Evolutionary conservation across 257 asterid species (phyloP).

Genomic region (Striga asiatica): DNA sequence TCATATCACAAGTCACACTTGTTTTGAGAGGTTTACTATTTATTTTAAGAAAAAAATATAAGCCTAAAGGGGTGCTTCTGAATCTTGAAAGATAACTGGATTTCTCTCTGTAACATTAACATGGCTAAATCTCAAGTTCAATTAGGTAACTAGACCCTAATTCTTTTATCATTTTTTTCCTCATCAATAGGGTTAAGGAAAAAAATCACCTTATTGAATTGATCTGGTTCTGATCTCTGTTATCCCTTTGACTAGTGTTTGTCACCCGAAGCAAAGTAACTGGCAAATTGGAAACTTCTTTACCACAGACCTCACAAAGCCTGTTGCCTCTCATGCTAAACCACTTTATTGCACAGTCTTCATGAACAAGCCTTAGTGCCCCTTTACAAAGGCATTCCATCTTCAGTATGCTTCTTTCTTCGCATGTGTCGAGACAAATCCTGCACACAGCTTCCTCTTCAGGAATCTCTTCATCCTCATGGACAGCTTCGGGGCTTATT

Average conservation of each 20-base stretch:
- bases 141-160: background rate
- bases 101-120: background rate
- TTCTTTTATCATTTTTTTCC: background rate
- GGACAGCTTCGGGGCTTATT: conserved; percentile 45
- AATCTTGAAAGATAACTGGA: background rate
- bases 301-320: conserved; percentile 68
- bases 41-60: no score
- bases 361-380: conserved; percentile 61
- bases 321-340: conserved; percentile 55
- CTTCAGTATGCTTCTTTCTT: conserved; percentile 62
- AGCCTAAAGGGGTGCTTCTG: background rate
- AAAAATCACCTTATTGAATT: conserved; percentile 28
- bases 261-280: conserved; percentile 73
- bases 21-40: no score
- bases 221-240: conserved; percentile 28
- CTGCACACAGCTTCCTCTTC: conserved; percentile 97
- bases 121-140: background rate
- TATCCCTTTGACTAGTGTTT: conserved; percentile 27
- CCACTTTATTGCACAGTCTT: conserved; percentile 90
- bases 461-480: conserved; percentile 82
- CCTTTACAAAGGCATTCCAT: conserved; percentile 98
- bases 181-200: background rate
- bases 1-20: no score
- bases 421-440: conserved; percentile 77
- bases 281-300: conserved; percentile 73